These are phyloP conservation scores for Russula earlei DNA, from an alignment of 768 basidiomycete species.

Conservation along the genomic window DNA sequence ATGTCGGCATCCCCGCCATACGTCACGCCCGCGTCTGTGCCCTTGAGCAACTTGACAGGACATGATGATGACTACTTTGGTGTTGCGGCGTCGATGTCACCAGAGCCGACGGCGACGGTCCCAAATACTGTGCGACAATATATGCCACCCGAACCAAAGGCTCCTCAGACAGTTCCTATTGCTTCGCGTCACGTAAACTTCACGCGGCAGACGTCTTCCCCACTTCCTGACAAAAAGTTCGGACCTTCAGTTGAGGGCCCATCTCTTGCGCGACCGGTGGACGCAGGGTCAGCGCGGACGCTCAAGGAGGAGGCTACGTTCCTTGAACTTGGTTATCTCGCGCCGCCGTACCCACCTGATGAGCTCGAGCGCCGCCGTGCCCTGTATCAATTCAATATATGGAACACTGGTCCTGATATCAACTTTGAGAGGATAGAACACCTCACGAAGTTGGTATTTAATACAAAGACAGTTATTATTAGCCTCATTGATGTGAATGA, in stretches of 20 bases:
- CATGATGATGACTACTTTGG: conserved; percentile 27
- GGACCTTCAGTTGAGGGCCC: conserved; percentile 9
- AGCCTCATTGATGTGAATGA: conserved; percentile 77
- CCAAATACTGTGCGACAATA: conserved; percentile 19
- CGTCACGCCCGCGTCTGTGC: conserved; percentile 25
- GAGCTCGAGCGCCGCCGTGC: conserved; percentile 77
- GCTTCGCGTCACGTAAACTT: conserved; percentile 44
- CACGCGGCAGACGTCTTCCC: conserved; percentile 56
- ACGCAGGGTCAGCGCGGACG: conserved; percentile 36
- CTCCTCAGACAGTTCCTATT: conserved; percentile 35
- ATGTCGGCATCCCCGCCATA: conserved; percentile 20
- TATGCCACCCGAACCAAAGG: conserved; percentile 25
- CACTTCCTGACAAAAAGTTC: conserved; percentile 35
- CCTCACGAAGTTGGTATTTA: conserved; percentile 88
- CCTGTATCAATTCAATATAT: conserved; percentile 87
- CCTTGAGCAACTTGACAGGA: conserved; percentile 14
- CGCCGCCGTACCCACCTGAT: conserved; percentile 76
- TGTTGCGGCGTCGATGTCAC: not conserved
- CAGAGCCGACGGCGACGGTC: not conserved
- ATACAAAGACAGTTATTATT: conserved; percentile 76
- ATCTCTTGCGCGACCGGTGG: conserved; percentile 20
- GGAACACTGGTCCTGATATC: conserved; percentile 75
- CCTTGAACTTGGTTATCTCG: conserved; percentile 54
- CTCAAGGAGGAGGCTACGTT: conserved; percentile 65
- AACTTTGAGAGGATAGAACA: conserved; percentile 94